Base-by-base conservation (phyloP, 2,329 filamentous ascomycete genomes). In the Penicillium sp. region DNA sequence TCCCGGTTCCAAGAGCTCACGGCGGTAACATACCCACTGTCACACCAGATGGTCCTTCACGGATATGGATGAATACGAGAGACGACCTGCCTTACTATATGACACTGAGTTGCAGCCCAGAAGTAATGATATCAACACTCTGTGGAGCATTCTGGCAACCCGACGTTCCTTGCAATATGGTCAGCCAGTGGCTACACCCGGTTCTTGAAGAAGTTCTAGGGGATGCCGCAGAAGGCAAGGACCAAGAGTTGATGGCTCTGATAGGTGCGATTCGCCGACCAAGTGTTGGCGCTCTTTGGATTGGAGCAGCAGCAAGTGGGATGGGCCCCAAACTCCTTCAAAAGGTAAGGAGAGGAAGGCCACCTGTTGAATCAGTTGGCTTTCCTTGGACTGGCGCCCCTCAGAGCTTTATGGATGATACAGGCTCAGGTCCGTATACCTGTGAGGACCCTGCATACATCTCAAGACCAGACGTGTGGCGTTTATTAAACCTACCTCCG, bases 131-230 rank as follows among this genome's bases (percentile, higher is more conserved):
- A 4, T 48, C 40, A 4, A 10, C 33, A 7, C 30, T 43, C 1
- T 47, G 43, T 33, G 45, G 42, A 18, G 21, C 21, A 31, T 51
- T 48, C 25, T 48, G 45, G 42, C 37, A 46, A 35, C 33, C 17
- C 0, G 36, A 33, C 4, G 30, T 48, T 7, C 41, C 45, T 28
- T 47, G 48, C 28, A 51, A 49, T 13, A 15, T 53, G 2, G 48
- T 42, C 16, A 39, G 27, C 15, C 27, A 29, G 7, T 49, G 45
- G 48, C 21, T 53, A 25, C 41, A 53, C 36, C 45, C 45, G 1
- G 31, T 44, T 21, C 16, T 49, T 10, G 31, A 41, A 2, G 45
- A 51, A 26, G 19, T 36, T 17, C 28, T 20, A 19, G 6, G 14
- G 5, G 7, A 14, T 29, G 11, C 18, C 3, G 4, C 15, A 3